These are phyloP conservation scores for Calonectria fujianensis DNA, from an alignment of 2,329 filamentous ascomycete genomes.

Conservation along the genomic window DNA sequence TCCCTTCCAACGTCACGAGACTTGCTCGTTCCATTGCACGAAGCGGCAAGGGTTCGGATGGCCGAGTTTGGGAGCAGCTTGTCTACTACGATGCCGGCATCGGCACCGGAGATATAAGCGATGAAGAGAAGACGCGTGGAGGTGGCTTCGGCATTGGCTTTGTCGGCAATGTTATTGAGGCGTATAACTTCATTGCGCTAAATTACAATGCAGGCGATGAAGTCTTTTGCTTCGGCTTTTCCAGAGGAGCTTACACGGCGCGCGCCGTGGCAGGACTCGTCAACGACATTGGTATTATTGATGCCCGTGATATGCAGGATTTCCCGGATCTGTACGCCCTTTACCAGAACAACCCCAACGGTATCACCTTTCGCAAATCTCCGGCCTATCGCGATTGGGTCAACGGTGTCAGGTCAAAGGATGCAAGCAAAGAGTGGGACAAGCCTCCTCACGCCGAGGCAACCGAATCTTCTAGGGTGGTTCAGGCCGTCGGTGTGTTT, in stretches of 20 bases:
- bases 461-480: slow-evolving; percentile 2
- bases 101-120: neutral
- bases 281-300: slow-evolving; percentile 9
- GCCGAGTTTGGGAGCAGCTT: slow-evolving; percentile 1
- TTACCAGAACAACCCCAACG: slow-evolving; percentile 14
- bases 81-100: slow-evolving; percentile 19
- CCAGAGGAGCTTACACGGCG: slow-evolving; percentile 10
- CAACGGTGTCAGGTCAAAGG: slow-evolving; percentile 14
- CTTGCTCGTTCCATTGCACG: slow-evolving; percentile 8
- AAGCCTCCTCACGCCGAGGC: neutral
- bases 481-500: slow-evolving; percentile 5
- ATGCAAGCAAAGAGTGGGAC: slow-evolving; percentile 5
- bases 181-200: slow-evolving; percentile 6
- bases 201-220: slow-evolving; percentile 4
- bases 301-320: slow-evolving; percentile 9
- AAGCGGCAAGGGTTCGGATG: neutral
- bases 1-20: slow-evolving; percentile 6
- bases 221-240: slow-evolving; percentile 16
- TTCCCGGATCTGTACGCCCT: slow-evolving; percentile 8
- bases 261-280: slow-evolving; percentile 13
- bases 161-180: slow-evolving; percentile 11
- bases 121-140: neutral
- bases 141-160: slow-evolving; percentile 18
- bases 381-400: slow-evolving; percentile 10
- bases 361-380: slow-evolving; percentile 2